phyloP scores from a whole-genome alignment of 495 filamentous ascomycete species.

The Podospora fimiseda region DNA sequence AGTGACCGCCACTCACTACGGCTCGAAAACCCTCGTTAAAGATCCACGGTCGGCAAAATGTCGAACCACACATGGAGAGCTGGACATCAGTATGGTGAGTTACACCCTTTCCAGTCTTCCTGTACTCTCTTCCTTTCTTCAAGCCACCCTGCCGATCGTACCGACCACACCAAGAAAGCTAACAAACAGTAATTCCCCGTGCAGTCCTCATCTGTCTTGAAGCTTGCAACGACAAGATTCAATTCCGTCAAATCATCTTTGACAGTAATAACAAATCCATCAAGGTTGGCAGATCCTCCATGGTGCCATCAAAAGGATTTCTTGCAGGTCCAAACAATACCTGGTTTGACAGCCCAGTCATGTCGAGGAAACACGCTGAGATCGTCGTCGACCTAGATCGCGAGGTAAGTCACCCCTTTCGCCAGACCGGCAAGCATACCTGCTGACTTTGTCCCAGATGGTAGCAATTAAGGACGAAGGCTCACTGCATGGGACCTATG shows the following conservation, averaged over 20 bases:
- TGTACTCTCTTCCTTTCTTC: background rate
- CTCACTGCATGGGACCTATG: slow-evolving; percentile 53
- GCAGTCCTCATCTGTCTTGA: background rate
- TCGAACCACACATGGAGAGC: background rate
- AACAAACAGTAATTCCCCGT: background rate
- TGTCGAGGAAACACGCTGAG: slow-evolving; percentile 72
- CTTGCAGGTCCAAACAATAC: slow-evolving; percentile 49
- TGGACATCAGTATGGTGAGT: background rate
- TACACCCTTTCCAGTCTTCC: background rate
- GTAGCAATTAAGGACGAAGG: slow-evolving; percentile 43
- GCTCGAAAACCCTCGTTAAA: no score
- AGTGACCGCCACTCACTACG: no score
- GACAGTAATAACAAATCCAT: slow-evolving; percentile 16
- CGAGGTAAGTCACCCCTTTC: slow-evolving; percentile 32
- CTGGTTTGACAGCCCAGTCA: slow-evolving; percentile 73
- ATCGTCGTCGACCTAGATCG: slow-evolving; percentile 40
- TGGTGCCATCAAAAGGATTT: slow-evolving; percentile 33
- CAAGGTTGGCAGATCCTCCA: slow-evolving; percentile 36
- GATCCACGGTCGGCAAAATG: no score
- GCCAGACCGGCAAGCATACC: background rate
- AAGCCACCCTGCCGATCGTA: no score
- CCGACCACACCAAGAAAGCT: background rate
- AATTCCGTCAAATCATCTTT: slow-evolving; percentile 26
- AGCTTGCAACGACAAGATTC: background rate
- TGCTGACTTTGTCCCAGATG: slow-evolving; percentile 25